These are phyloP conservation scores for Fusarium veterinarium DNA, from an alignment of 2,329 filamentous ascomycete species.

Conservation along the genomic window DNA sequence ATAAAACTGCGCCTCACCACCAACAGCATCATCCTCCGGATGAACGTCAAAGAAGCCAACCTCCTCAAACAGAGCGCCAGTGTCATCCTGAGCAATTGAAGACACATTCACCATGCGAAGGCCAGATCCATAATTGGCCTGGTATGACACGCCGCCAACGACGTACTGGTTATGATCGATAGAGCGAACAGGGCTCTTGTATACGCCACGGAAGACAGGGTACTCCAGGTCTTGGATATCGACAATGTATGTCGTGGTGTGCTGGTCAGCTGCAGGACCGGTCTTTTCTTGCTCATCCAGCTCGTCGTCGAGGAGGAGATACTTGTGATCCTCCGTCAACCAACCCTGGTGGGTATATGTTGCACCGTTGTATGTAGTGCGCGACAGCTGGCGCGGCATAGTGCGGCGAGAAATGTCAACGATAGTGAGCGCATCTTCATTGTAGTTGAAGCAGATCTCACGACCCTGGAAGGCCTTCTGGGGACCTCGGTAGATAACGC, in stretches of 20 bases:
- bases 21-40: constrained; percentile 42
- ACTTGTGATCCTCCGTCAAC: constrained; percentile 57
- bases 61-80: constrained; percentile 1
- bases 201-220: constrained; percentile 47
- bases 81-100: constrained; percentile 1
- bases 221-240: constrained; percentile 56
- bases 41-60: constrained; percentile 13
- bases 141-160: constrained; percentile 3
- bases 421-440: constrained; percentile 10
- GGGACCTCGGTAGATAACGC: constrained; percentile 4
- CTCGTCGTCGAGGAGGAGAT: constrained; percentile 63
- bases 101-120: constrained; percentile 3
- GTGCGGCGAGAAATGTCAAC: constrained; percentile 11
- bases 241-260: constrained; percentile 62
- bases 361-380: constrained; percentile 11
- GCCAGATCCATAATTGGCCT: constrained; percentile 7
- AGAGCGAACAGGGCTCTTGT: constrained; percentile 15
- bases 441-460: constrained; percentile 19
- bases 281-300: constrained; percentile 60
- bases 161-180: constrained; percentile 17
- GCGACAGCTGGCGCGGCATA: constrained; percentile 11
- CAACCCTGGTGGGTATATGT: constrained; percentile 61
- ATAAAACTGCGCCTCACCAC: constrained; percentile 58
- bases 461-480: constrained; percentile 2
- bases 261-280: constrained; percentile 52